phyloP scores from a whole-genome alignment of 2,329 filamentous ascomycete genomes.

The Rasamsonia emersonii region DNA sequence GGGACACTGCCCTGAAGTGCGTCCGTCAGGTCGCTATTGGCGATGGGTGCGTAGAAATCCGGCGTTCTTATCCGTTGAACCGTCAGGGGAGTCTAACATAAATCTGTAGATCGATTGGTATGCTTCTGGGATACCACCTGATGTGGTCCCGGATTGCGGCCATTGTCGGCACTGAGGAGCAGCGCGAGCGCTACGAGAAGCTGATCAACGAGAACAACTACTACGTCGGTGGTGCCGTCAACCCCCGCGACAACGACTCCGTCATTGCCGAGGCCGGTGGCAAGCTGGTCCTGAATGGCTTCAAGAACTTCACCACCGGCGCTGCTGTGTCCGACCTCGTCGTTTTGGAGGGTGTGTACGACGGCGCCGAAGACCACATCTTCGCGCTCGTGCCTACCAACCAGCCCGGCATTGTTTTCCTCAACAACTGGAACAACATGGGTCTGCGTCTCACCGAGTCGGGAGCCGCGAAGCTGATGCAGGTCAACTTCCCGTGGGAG shows the following conservation, averaged over 20 bases:
- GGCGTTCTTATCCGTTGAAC: not conserved
- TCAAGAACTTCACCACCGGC: conserved; percentile 60
- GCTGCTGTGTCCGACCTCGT: conserved; percentile 59
- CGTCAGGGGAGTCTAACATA: not conserved
- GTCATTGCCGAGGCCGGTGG: conserved; percentile 48
- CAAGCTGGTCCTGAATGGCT: conserved; percentile 50
- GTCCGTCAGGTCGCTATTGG: conserved; percentile 57
- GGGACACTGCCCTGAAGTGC: conserved; percentile 49
- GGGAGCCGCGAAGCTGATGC: conserved; percentile 52
- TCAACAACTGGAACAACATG: conserved; percentile 57
- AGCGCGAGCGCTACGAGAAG: conserved; percentile 49
- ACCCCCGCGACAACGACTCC: conserved; percentile 55
- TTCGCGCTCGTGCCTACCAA: conserved; percentile 53
- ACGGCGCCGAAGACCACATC: conserved; percentile 51
- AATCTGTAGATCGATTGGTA: conserved; percentile 53
- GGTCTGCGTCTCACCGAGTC: conserved; percentile 57
- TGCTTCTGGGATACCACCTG: conserved; percentile 58
- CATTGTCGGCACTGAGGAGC: conserved; percentile 52
- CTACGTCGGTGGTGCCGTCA: conserved; percentile 59
- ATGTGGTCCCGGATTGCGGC: conserved; percentile 56
- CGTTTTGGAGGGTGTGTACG: conserved; percentile 55
- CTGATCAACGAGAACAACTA: conserved; percentile 56
- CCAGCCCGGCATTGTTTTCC: conserved; percentile 47
- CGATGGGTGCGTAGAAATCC: conserved; percentile 43
- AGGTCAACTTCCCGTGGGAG: conserved; percentile 49